Evolutionary conservation across 192 early-diverging fungal species (phyloP), one percentile per base, ranked within the genome.

Genomic region (Geranomyces michiganensis): DNA sequence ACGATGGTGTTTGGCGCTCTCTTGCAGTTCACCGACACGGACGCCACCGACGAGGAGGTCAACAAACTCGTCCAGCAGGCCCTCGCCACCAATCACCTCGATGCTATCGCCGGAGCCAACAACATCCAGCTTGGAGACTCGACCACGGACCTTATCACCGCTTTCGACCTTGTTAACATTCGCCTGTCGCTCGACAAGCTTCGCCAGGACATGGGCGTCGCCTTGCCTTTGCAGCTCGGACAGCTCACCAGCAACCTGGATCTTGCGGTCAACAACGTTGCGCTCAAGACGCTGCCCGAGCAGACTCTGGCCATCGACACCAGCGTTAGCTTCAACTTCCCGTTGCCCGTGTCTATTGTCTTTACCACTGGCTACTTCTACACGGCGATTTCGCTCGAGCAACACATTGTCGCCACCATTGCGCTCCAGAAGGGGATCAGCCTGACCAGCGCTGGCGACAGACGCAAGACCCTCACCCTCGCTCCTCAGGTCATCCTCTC

Each of bases 361-460:
- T 64, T 78, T 33, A 71, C 70, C 13, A 71, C 72, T 1, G 72
- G 72, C 2, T 70, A 66, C 61, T 65, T 78, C 30, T 56, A 43
- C 48, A 65, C 72, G 36, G 64, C 46, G 53, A 44, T 62, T 22
- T 31, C 22, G 19, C 41, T 74, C n/a, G 49, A 45, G 9, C 30
- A 48, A 10, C 44, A 65, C 45, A 73, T 41, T 13, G 30, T 78
- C 12, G 49, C 49, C 14, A 43, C 33, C 32, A n/a, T 78, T 33
- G 17, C 45, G 13, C 62, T 74, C 19, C 55, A 45, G 22, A 33
- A 32, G 68, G 26, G 24, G 30, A 33, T 69, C 31, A 26, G 47
- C 21, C 45, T 62, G 9, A 51, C 43, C 19, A 32, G 30, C 32
- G 22, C 30, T 43, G 59, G 56, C 43, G 65, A 26, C 19, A 73